Evolutionary conservation across 2,329 filamentous ascomycete genomes (phyloP), one percentile per base, ranked within the genome.

Genomic region (Penicillium sp.): DNA sequence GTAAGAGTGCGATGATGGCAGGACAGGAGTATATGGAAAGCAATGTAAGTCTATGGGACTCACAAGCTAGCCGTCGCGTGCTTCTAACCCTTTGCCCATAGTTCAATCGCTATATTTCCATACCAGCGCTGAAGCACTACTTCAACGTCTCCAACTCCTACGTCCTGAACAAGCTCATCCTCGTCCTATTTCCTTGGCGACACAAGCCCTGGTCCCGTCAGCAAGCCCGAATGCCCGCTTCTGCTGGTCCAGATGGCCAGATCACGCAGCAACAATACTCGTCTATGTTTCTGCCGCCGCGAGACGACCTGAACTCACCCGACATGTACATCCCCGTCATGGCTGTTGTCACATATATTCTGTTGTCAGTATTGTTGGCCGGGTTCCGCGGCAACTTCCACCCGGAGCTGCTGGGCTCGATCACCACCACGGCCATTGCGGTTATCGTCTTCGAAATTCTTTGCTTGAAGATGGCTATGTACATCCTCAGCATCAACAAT

Each of bases 261-360:
- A 86, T 84, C 71, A 84, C 88, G 50, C 85, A 80, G 74, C 72
- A 79, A 69, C 74, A 79, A 64, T 79, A 80, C 62, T 78, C 74
- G 29, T 80, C 78, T 55, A 79, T 77, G 71, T 99, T 95, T 76
- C 84, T 97, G 8, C 91, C 95, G 5, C 95, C 95, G 2, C 85
- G 95, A 63, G 93, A 99, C 75, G 95, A 99, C 72, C 82, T 98
- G 76, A 99, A 99, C 78, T 96, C 91, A 64, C 95, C 96, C 16
- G 95, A 99, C 78, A 98, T 99, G 93, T 99, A 99, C 79, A 99
- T 99, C 68, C 93, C 93, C 57, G 89, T 96, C 70, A 99, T 99
- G 95, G 93, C 95, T 1, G 82, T 99, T 52, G 92, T 98, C 47
- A 99, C 95, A 24, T 99, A 99, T 76, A 96, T 99, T 63, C 88